Conservation (phyloP, 495 filamentous ascomycete genomes). For the Aspergillus diversus region DNA sequence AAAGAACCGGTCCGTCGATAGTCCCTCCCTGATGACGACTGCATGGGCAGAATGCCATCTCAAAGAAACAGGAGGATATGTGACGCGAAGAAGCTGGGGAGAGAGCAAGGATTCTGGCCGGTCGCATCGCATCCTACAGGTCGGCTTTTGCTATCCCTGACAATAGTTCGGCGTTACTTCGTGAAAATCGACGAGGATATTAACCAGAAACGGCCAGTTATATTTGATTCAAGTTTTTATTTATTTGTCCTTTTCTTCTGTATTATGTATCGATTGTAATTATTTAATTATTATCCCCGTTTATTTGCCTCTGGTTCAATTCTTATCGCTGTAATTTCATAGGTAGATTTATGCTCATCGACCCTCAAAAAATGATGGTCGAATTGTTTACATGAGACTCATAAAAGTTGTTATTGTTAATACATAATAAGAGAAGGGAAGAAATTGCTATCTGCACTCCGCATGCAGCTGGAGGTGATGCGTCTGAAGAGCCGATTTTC, state of each 20-base stretch:
- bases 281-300: no score
- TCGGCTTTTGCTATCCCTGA: slow-evolving; percentile 9
- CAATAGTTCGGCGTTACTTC: slow-evolving; percentile 5
- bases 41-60: no score
- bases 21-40: not conserved
- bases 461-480: slow-evolving; percentile 25
- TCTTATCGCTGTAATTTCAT: not conserved
- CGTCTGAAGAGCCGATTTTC: slow-evolving; percentile 3
- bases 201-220: not conserved
- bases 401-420: not conserved
- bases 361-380: not conserved
- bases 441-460: slow-evolving; percentile 21
- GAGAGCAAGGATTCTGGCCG: slow-evolving; percentile 22
- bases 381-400: not conserved
- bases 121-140: slow-evolving; percentile 17
- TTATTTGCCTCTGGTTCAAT: not conserved
- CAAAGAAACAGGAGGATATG: not conserved
- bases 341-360: not conserved
- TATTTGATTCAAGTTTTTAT: not conserved
- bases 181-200: not conserved
- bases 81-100: not conserved
- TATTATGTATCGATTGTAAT: no score
- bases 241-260: not conserved
- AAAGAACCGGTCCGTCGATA: not conserved
- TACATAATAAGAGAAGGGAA: not conserved